Percentiles rank a stretch among this genome's conserved stretches.
phyloP scores from a whole-genome alignment of 1,284 basidiomycete genomes.

The Microbotryum saponariae region DNA sequence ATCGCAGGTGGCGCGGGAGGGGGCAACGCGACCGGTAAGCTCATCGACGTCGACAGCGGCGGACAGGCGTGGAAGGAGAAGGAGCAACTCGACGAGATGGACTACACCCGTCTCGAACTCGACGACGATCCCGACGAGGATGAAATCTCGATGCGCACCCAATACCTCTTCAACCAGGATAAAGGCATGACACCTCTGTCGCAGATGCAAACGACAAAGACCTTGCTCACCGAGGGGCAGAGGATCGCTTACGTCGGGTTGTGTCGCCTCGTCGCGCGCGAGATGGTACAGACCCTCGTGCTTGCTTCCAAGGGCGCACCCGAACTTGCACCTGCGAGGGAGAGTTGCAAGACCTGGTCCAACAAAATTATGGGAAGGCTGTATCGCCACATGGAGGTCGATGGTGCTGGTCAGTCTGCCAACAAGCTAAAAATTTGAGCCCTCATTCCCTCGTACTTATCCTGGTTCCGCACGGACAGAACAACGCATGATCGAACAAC shows the following conservation, averaged over 20 bases:
- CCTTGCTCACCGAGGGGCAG: conserved; percentile 84
- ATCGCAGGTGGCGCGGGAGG: conserved; percentile 40
- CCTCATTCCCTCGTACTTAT: background rate
- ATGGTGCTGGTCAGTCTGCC: conserved; percentile 66
- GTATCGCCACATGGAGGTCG: conserved; percentile 95
- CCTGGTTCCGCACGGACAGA: conserved; percentile 49
- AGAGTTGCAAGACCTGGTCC: conserved; percentile 76
- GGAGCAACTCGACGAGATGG: conserved; percentile 65
- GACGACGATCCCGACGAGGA: conserved; percentile 61
- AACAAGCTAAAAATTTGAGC: no score
- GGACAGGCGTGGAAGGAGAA: conserved; percentile 58
- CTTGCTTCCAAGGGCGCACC: conserved; percentile 48
- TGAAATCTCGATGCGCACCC: conserved; percentile 81
- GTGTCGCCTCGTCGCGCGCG: conserved; percentile 68
- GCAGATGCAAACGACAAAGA: conserved; percentile 95
- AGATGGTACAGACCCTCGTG: conserved; percentile 54
- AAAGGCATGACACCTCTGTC: conserved; percentile 95
- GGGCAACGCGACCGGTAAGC: conserved; percentile 67
- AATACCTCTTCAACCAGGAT: conserved; percentile 88
- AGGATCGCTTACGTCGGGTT: conserved; percentile 91
- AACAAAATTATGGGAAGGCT: conserved; percentile 90
- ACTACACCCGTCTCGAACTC: conserved; percentile 68
- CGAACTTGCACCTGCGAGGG: conserved; percentile 63
- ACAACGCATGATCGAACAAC: conserved; percentile 92
- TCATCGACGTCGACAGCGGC: conserved; percentile 64